A percentile compares a stretch with the other conserved stretches of the same genome.
These are phyloP conservation scores for Clarireedia sp. DNA, from an alignment of 2,329 filamentous ascomycete genomes.

Conservation along the genomic window DNA sequence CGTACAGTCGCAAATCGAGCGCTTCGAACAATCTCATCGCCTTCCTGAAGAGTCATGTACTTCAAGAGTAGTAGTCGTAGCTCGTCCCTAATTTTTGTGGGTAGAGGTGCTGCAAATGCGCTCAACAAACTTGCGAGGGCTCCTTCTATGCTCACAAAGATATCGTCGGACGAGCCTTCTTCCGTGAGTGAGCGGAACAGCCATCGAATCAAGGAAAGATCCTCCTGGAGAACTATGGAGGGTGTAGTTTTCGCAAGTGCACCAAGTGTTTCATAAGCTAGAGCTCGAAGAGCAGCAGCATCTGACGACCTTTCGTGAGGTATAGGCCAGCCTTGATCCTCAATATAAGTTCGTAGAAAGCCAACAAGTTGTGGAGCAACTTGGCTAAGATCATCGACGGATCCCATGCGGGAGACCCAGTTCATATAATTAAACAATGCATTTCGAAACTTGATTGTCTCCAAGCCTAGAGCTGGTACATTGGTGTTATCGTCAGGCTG, in stretches of 20 bases:
- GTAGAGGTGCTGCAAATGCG: constrained; percentile 38
- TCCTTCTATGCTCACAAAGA: constrained; percentile 82
- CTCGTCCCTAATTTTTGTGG: constrained; percentile 26
- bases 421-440: constrained; percentile 81
- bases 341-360: constrained; percentile 64
- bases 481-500: constrained; percentile 34
- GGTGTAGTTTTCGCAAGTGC: constrained; percentile 63
- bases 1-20: constrained; percentile 76
- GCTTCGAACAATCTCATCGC: constrained; percentile 52
- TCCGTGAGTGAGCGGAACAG: constrained; percentile 76
- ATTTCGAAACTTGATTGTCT: constrained; percentile 70
- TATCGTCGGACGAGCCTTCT: constrained; percentile 64
- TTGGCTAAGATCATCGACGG: constrained; percentile 48
- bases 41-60: constrained; percentile 53
- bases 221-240: constrained; percentile 42
- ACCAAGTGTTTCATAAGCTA: constrained; percentile 87
- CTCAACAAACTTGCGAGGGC: constrained; percentile 72
- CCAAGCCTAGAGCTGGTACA: constrained; percentile 34
- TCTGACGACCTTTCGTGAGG: constrained; percentile 51
- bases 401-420: constrained; percentile 73
- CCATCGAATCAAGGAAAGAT: constrained; percentile 58
- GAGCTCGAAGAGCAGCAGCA: constrained; percentile 61
- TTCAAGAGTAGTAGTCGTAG: constrained; percentile 50
- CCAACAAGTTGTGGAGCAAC: constrained; percentile 63
- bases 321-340: constrained; percentile 74